These are phyloP conservation scores for Fusarium coicis DNA, from an alignment of 2,329 filamentous ascomycete genomes.

Conservation along the genomic window DNA sequence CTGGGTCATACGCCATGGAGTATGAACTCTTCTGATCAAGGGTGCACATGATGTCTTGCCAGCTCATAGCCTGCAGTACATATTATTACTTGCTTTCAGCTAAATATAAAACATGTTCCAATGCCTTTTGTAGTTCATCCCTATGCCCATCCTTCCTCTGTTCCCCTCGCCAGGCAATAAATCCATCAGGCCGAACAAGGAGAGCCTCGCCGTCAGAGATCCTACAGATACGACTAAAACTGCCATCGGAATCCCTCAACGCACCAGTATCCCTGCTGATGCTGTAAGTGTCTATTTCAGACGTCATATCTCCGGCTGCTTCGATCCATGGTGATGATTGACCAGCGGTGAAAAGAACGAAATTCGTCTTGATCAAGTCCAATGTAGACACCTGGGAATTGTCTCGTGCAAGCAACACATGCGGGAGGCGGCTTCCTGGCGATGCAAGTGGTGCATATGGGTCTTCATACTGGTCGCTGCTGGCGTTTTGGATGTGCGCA, in stretches of 20 bases:
- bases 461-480: neutral
- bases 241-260: rapidly evolving
- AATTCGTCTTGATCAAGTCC: neutral
- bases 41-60: too few relatives aligned
- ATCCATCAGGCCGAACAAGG: neutral
- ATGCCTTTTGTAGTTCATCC: neutral
- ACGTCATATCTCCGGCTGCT: rapidly evolving
- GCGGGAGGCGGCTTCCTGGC: neutral
- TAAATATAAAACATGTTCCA: too few relatives aligned
- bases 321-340: neutral
- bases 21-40: too few relatives aligned
- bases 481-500: neutral
- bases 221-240: neutral
- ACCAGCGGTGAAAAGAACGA: neutral
- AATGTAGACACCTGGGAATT: neutral
- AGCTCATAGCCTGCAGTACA: too few relatives aligned
- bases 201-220: neutral
- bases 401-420: neutral
- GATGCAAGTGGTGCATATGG: neutral
- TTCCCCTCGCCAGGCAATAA: neutral
- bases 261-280: rapidly evolving
- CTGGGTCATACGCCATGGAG: too few relatives aligned
- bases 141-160: neutral
- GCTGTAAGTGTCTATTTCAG: neutral
- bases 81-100: too few relatives aligned